Evolutionary conservation across 371 early-diverging fungal species (phyloP), one percentile per base, ranked within the genome.

Genomic region (Polyrhizophydium stewartii): DNA sequence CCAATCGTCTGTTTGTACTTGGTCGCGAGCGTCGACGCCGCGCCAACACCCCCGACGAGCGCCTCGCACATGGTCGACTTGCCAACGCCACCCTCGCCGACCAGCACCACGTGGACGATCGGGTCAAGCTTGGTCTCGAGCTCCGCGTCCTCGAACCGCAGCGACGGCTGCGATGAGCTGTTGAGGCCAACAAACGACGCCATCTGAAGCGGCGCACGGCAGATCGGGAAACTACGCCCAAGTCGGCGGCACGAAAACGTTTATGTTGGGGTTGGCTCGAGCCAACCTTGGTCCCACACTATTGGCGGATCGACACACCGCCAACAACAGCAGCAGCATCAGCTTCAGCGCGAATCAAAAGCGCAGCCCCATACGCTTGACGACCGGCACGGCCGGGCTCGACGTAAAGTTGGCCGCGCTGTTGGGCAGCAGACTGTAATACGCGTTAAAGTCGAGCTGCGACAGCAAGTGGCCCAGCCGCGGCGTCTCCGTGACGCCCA

Each of bases 51-150:
- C 7, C 6, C 17, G 3, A 28, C 1, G 35, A 58, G 32, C 2
- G 31, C 7, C 19, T 37, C n/a, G 21, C n/a, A n/a, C 32, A 59
- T 5, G 12, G 32, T 35, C 19, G 56, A 60, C 43, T 65, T 65
- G 32, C 65, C 65, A 2, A 41, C 30, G 3, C 60, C 65, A 21
- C 57, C 57, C 27, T 65, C 65, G 46, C 65, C 65, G n/a, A 65
- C 13, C 10, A 65, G 56, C 10, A 56, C 65, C n/a, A 65, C 50
- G 3, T 55, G 33, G 49, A 65, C 10, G 25, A 50, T 5, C 6
- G 50, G 50, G 6, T 25, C 5, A 3, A 28, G 50, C 31, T 21
- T 5, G 6, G 51, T 35, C 35, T 35, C 35, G 35, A 35, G 35
- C 35, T 35, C 35, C 35, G 3, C 7, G 35, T 35, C 35, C 13